Base-by-base conservation (phyloP, 495 filamentous ascomycete genomes). In the Neurospora sp. region DNA sequence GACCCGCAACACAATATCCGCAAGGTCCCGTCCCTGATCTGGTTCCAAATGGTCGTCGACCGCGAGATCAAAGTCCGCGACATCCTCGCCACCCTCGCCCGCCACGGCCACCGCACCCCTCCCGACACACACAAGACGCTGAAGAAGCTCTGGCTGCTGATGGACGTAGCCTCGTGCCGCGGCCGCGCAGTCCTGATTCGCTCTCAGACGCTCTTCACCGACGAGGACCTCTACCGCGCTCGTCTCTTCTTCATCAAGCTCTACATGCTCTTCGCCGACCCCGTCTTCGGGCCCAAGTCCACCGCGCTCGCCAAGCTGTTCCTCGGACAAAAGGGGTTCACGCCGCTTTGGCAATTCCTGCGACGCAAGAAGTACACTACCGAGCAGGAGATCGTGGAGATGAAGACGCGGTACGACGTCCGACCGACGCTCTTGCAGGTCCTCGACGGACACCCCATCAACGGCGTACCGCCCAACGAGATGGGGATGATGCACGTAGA, bases 121-220 rank as follows among this genome's bases (percentile, higher is more conserved):
- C 18, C 44, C 2, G 75, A 80, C 35, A 84, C 84, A 27, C 72
- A 80, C 23, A 31, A 79, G 4, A 81, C 84, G 20, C 77, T 93
- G 46, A 85, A 85, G 75, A 91, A 91, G 79, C 77, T 91, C 31
- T 93, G 91, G 91, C 86, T 91, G 39, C 73, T 90, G 35, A 88
- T 93, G 84, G 91, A 93, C 74, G 77, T 88, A 5, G 76, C 84
- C 2, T 87, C 87, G 23, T 89, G 83, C 70, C 44, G 71, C 4
- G 80, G 78, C 3, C 87, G 91, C 16, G 60, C 82, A 8, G 80
- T 77, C n/a, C 79, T 89, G n/a, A 78, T 91, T 0, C 79, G 81
- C 41, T 87, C 86, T 76, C 40, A 39, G 16, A 75, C 79, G 0
- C 82, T 88, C 66, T 91, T 88, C 84, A 80, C 79, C 3, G 80